A percentile compares a stretch with the other conserved stretches of the same genome.
phyloP scores from a whole-genome alignment of 2,329 filamentous ascomycete species.

The Ophiostoma novo-ulmi region DNA sequence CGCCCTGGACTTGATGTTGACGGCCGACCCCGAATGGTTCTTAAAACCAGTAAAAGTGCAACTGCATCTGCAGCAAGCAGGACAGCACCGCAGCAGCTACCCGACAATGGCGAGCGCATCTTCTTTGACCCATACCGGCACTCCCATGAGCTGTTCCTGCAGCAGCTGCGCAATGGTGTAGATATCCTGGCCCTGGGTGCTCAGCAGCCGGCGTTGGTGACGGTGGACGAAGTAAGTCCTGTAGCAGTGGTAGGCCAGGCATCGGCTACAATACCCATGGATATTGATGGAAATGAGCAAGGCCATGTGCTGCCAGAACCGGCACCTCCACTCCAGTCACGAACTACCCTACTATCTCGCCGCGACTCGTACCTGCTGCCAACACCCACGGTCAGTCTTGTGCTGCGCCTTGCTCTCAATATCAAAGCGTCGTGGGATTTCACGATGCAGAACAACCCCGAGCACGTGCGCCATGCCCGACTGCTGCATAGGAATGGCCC shows the following conservation, averaged over 20 bases:
- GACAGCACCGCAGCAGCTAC: not conserved
- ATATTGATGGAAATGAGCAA: not conserved
- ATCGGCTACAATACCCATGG: not conserved
- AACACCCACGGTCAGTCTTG: conserved; percentile 60
- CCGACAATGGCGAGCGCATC: conserved; percentile 50
- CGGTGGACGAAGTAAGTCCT: not conserved
- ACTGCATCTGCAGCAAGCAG: not conserved
- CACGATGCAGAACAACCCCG: conserved; percentile 39
- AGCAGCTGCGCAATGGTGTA: conserved; percentile 56
- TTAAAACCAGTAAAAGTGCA: too few relatives aligned
- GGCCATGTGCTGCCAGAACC: not conserved
- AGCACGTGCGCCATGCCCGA: not conserved
- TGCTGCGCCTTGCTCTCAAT: conserved; percentile 72
- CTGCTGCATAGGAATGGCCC: not conserved
- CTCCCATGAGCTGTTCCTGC: conserved; percentile 58
- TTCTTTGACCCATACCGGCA: conserved; percentile 79
- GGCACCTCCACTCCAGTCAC: not conserved
- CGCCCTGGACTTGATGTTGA: conserved; percentile 57
- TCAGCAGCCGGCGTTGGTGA: not conserved
- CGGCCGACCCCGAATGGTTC: conserved; percentile 36
- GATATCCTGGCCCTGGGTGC: conserved; percentile 37
- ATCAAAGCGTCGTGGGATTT: conserved; percentile 62
- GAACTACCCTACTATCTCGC: not conserved
- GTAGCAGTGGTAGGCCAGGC: not conserved
- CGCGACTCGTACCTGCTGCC: conserved; percentile 55